These are phyloP conservation scores for Babjeviella inositovora DNA, from an alignment of 805 yeast genomes.

Conservation along the genomic window DNA sequence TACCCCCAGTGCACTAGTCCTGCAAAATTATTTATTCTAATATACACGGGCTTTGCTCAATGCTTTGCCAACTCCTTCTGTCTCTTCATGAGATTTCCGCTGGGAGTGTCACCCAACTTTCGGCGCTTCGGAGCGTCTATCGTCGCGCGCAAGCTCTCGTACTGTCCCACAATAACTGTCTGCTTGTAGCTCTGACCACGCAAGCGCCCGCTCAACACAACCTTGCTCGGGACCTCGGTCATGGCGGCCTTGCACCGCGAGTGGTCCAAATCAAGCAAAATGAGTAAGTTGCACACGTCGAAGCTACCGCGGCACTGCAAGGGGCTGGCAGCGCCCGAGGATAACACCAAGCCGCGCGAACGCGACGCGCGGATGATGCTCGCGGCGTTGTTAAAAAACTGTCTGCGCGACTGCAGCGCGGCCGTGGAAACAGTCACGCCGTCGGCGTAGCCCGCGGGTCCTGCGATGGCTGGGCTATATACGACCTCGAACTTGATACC, in stretches of 20 bases:
- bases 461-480: constrained; percentile 38
- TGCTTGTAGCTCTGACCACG: constrained; percentile 69
- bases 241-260: constrained; percentile 44
- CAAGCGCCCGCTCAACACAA: constrained; percentile 57
- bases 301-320: constrained; percentile 46
- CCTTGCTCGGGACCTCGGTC: constrained; percentile 44
- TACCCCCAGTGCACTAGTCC: too few species aligned
- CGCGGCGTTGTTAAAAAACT: constrained; percentile 54
- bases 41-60: too few species aligned
- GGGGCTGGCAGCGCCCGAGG: constrained; percentile 55
- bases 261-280: constrained; percentile 55
- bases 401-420: constrained; percentile 24
- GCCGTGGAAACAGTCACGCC: constrained; percentile 6
- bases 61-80: too few species aligned
- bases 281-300: constrained; percentile 53
- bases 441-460: constrained; percentile 10
- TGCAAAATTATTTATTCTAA: too few species aligned
- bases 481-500: constrained; percentile 75
- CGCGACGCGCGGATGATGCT: constrained; percentile 72
- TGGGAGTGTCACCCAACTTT: too few species aligned
- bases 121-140: too few species aligned
- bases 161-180: constrained; percentile 44
- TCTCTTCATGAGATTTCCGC: too few species aligned
- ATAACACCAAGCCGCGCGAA: constrained; percentile 59
- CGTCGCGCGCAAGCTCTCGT: too few species aligned